Conservation (phyloP, 2,329 filamentous ascomycete genomes). For the Leptographium galeiforme region DNA sequence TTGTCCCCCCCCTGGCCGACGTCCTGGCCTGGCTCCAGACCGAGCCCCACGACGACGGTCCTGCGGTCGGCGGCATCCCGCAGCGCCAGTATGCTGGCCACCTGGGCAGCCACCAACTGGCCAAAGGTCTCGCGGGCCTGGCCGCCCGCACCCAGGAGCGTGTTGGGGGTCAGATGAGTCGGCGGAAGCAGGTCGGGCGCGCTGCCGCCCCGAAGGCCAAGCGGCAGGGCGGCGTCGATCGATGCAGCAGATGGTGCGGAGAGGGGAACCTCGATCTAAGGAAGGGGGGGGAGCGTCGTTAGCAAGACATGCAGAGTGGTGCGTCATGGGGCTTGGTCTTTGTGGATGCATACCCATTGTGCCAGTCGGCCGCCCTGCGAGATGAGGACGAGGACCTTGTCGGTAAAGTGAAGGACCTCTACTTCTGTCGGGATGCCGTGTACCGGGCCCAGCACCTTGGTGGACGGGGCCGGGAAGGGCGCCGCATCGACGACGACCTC, state of each 20-base stretch:
- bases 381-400: constrained; percentile 84
- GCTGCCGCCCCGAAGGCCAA: constrained; percentile 17
- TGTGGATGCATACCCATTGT: constrained; percentile 60
- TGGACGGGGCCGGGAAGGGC: constrained; percentile 42
- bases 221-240: constrained; percentile 45
- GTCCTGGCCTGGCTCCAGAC: constrained; percentile 33
- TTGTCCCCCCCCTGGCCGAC: constrained; percentile 22
- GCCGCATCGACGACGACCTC: constrained; percentile 24
- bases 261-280: constrained; percentile 65
- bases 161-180: constrained; percentile 71
- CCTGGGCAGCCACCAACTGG: constrained; percentile 79
- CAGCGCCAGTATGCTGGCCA: constrained; percentile 66
- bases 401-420: constrained; percentile 60
- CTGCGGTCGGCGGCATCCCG: constrained; percentile 52
- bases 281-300: neutral
- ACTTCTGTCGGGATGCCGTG: constrained; percentile 60
- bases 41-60: constrained; percentile 48
- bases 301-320: neutral
- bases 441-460: constrained; percentile 46
- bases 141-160: constrained; percentile 71
- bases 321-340: no score
- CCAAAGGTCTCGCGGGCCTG: constrained; percentile 69
- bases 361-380: constrained; percentile 74
- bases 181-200: constrained; percentile 47
- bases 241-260: constrained; percentile 50